These are phyloP conservation scores for Diplodia scrobiculata DNA, from an alignment of 2,329 filamentous ascomycete species.

Conservation along the genomic window DNA sequence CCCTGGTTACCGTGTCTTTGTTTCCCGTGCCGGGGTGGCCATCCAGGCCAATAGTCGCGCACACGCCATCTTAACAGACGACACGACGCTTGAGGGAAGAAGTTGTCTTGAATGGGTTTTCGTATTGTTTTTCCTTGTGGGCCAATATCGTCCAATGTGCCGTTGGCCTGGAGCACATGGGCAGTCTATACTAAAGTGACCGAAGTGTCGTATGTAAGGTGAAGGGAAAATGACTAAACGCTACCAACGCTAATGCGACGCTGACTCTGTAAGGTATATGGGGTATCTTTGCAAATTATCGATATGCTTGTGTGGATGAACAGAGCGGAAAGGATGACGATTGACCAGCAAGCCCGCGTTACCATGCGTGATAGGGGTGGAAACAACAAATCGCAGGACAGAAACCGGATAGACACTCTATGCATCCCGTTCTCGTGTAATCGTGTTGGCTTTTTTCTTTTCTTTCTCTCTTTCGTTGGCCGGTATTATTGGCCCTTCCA, in stretches of 20 bases:
- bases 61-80: constrained; percentile 17
- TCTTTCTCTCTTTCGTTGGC: neutral
- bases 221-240: constrained; percentile 11
- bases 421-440: constrained; percentile 13
- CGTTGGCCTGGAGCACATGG: too few relatives aligned
- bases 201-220: neutral
- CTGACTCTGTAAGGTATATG: constrained; percentile 22
- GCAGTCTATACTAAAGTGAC: neutral
- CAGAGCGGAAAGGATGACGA: neutral
- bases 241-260: constrained; percentile 16
- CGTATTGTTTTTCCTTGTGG: neutral
- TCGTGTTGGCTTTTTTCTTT: neutral
- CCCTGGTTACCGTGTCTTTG: neutral
- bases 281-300: constrained; percentile 28
- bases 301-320: neutral
- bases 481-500: neutral
- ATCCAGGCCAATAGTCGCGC: neutral
- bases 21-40: neutral
- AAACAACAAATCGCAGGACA: neutral
- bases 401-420: constrained; percentile 4
- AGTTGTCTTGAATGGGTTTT: constrained; percentile 2
- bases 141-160: neutral
- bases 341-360: constrained; percentile 15
- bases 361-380: neutral
- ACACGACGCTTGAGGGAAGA: neutral